These are phyloP conservation scores for Eimeria necatrix DNA, from an alignment of 169 alveolate genomes.

Conservation along the genomic window DNA sequence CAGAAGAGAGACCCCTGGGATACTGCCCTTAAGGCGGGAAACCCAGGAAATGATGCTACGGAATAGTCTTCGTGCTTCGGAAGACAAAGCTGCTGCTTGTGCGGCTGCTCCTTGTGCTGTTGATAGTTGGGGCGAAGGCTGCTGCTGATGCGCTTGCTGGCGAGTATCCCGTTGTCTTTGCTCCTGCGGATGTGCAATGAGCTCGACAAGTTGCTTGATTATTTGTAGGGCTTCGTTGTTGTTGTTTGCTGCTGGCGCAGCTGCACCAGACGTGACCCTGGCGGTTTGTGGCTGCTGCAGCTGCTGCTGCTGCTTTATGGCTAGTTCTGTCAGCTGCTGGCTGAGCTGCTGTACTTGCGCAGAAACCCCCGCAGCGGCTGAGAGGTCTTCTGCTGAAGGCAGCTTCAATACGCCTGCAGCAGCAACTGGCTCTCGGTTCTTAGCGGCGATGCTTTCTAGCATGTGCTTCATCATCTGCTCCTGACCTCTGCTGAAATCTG, in stretches of 20 bases:
- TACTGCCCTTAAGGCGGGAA: not conserved
- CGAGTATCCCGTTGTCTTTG: not conserved
- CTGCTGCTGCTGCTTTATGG: constrained; percentile 1
- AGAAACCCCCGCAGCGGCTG: constrained; percentile 14
- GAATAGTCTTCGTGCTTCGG: not conserved
- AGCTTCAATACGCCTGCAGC: not conserved
- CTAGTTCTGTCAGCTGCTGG: constrained; percentile 31
- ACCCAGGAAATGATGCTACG: not conserved
- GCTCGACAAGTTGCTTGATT: constrained; percentile 18
- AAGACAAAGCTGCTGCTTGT: constrained; percentile 1
- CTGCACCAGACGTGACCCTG: not conserved
- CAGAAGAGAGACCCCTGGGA: constrained; percentile 44
- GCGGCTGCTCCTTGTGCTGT: not conserved
- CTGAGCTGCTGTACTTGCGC: constrained; percentile 64
- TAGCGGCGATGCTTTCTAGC: not conserved
- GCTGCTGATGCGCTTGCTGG: constrained; percentile 22
- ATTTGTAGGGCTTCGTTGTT: constrained; percentile 32
- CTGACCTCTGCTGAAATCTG: constrained; percentile 35
- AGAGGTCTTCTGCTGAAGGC: not conserved
- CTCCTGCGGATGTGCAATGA: not conserved
- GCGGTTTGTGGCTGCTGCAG: not conserved
- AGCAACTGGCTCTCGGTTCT: not conserved
- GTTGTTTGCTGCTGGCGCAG: not conserved
- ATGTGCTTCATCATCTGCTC: constrained; percentile 7
- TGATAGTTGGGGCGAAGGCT: not conserved